Evolutionary conservation across 1,284 basidiomycete species (phyloP).

Genomic region (Cutaneotrichosporon daszewskae): DNA sequence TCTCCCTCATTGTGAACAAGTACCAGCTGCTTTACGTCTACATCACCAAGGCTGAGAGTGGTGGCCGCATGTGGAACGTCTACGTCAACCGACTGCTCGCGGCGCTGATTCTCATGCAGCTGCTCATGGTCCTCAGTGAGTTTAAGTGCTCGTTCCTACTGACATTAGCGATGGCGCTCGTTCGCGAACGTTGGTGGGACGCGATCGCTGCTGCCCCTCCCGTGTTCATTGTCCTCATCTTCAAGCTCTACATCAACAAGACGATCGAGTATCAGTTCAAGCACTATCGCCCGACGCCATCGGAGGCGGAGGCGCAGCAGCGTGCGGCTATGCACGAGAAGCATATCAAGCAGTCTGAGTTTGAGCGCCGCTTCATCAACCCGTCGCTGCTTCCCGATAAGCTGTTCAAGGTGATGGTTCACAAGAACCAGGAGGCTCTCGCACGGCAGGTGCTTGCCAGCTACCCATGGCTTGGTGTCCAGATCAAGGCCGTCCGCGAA

Average conservation of each 20-base stretch:
- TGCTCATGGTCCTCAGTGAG: slow-evolving; percentile 78
- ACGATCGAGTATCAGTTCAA: slow-evolving; percentile 66
- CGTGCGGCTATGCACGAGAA: slow-evolving; percentile 29
- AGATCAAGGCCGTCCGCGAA: slow-evolving; percentile 45
- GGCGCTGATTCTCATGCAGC: slow-evolving; percentile 72
- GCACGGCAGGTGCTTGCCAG: slow-evolving; percentile 40
- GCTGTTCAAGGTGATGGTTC: slow-evolving; percentile 48
- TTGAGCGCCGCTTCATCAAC: slow-evolving; percentile 52
- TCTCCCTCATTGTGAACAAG: slow-evolving; percentile 58
- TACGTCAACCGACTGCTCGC: slow-evolving; percentile 76
- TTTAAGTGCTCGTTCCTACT: neutral
- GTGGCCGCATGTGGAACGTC: slow-evolving; percentile 89
- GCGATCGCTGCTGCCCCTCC: slow-evolving; percentile 58
- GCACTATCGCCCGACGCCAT: slow-evolving; percentile 55
- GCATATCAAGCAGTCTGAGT: slow-evolving; percentile 46
- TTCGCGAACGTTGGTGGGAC: slow-evolving; percentile 62
- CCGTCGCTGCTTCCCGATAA: slow-evolving; percentile 49
- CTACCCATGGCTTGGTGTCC: slow-evolving; percentile 46
- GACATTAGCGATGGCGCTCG: slow-evolving; percentile 69
- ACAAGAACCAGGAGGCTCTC: slow-evolving; percentile 44
- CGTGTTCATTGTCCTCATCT: slow-evolving; percentile 64
- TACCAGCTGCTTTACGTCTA: slow-evolving; percentile 93
- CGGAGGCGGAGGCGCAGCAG: slow-evolving; percentile 44
- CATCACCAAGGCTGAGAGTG: slow-evolving; percentile 78
- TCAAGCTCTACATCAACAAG: slow-evolving; percentile 74